Percentiles rank a stretch among this genome's conserved stretches.
Evolutionary conservation across 352 stramenopile genomes (phyloP).

Genomic region (Pythium graminicola): DNA sequence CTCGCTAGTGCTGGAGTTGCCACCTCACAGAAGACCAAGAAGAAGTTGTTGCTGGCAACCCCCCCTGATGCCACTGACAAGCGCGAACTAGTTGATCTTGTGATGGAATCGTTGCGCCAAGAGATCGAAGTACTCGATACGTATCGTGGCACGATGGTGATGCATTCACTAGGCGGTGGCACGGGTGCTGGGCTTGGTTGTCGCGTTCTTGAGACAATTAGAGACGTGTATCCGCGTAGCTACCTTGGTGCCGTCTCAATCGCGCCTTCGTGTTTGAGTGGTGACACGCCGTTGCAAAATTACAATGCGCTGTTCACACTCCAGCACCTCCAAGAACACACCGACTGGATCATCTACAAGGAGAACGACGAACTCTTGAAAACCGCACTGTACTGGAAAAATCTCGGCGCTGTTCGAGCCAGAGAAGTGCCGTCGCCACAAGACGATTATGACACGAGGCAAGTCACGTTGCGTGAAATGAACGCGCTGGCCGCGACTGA

Average conservation of each 20-base stretch:
- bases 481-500: slow-evolving; percentile 52
- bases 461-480: slow-evolving; percentile 49
- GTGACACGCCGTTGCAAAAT: slow-evolving; percentile 79
- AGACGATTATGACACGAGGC: slow-evolving; percentile 7
- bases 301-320: slow-evolving; percentile 82
- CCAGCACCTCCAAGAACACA: slow-evolving; percentile 53
- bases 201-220: slow-evolving; percentile 70
- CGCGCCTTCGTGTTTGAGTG: slow-evolving; percentile 49
- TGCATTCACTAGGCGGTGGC: slow-evolving; percentile 76
- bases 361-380: slow-evolving; percentile 81
- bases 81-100: slow-evolving; percentile 48
- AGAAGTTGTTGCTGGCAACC: background rate
- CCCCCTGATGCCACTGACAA: slow-evolving; percentile 23
- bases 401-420: background rate
- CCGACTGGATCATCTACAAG: slow-evolving; percentile 78
- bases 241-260: slow-evolving; percentile 66
- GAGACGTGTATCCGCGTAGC: slow-evolving; percentile 64
- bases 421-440: slow-evolving; percentile 2
- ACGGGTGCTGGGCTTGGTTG: slow-evolving; percentile 80
- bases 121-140: slow-evolving; percentile 65
- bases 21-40: background rate
- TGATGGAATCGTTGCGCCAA: slow-evolving; percentile 66
- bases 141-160: slow-evolving; percentile 68
- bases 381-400: slow-evolving; percentile 50
- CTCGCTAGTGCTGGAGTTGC: background rate